Evolutionary conservation across 2,329 filamentous ascomycete species (phyloP), one percentile per base, ranked within the genome.

Genomic region (Trichoderma sp.): DNA sequence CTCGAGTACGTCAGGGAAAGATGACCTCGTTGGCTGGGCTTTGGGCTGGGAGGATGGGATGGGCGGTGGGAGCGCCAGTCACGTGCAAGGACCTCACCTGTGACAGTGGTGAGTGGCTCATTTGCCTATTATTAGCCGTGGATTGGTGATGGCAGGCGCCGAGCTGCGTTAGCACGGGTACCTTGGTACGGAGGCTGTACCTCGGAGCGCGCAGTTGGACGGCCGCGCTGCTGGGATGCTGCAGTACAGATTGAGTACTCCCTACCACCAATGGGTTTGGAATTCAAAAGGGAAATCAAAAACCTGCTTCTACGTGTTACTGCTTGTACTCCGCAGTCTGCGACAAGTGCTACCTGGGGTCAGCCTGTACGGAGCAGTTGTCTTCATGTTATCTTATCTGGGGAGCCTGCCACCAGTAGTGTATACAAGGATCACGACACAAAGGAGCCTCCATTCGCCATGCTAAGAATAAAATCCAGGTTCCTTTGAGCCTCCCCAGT

Each of bases 1-100:
- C 64, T 71, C 68, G 70, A 73, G 69, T 80, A 80, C 78, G 79
- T 81, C 79, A 81, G 79, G 77, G 74, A 80, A 72, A 78, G 77
- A 74, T 74, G 74, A 75, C 70, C 66, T 65, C 50, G 68, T 65
- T 65, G 61, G 68, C 59, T 71, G 68, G 68, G 53, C 68, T 34
- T 59, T 58, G 68, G 57, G 58, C 23, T 43, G 65, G 75, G 74
- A 76, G 74, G 76, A 39, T 70, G 65, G 72, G 72, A 72, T 65
- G 74, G 72, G 74, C 68, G 75, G 73, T 72, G 73, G 71, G 59
- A 63, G 70, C 43, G 64, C 57, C 23, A 39, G 68, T 70, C 68
- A 70, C 68, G 68, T 70, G 68, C 59, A 57, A 12, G 13, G 43
- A 30, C 23, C 68, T 64, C 32, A n/a, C 57, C 34, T 57, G 68